Conservation (phyloP, 1,139 yeast species). For the Lodderomyces jiufengensis region DNA sequence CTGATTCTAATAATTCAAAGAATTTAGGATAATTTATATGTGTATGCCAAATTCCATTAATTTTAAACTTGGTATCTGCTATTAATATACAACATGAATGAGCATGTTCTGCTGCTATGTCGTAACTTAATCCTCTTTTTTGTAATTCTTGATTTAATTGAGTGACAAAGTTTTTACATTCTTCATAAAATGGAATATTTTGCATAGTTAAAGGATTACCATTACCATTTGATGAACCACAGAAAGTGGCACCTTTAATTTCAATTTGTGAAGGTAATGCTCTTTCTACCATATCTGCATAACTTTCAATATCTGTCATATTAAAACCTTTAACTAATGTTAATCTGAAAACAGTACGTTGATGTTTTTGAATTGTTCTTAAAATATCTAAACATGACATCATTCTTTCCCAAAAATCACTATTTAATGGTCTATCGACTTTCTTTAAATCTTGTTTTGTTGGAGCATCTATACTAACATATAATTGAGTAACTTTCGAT, state of each 20-base stretch:
- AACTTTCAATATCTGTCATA: constrained; percentile 76
- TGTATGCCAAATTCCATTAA: constrained; percentile 78
- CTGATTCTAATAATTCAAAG: constrained; percentile 65
- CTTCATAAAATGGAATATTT: constrained; percentile 91
- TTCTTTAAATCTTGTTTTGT: constrained; percentile 74
- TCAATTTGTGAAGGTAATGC: constrained; percentile 88
- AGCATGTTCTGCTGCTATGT: constrained; percentile 91
- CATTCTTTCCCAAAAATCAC: constrained; percentile 92
- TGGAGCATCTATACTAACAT: constrained; percentile 91
- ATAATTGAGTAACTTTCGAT: constrained; percentile 79
- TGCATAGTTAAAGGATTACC: constrained; percentile 93
- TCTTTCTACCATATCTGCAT: constrained; percentile 81
- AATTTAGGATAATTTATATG: constrained; percentile 81
- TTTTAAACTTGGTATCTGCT: constrained; percentile 70
- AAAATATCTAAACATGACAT: constrained; percentile 76
- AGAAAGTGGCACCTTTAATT: constrained; percentile 91
- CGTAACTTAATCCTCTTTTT: constrained; percentile 65
- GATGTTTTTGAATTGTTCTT: constrained; percentile 67
- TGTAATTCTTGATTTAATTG: constrained; percentile 57
- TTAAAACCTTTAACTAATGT: constrained; percentile 92
- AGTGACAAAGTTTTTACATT: constrained; percentile 73
- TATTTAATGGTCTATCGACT: constrained; percentile 83
- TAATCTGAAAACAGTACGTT: constrained; percentile 86
- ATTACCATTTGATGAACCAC: constrained; percentile 78
- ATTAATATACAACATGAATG: constrained; percentile 90